Evolutionary conservation across 148 eudicot species (phyloP).

Genomic region (Euryodendron excelsum): DNA sequence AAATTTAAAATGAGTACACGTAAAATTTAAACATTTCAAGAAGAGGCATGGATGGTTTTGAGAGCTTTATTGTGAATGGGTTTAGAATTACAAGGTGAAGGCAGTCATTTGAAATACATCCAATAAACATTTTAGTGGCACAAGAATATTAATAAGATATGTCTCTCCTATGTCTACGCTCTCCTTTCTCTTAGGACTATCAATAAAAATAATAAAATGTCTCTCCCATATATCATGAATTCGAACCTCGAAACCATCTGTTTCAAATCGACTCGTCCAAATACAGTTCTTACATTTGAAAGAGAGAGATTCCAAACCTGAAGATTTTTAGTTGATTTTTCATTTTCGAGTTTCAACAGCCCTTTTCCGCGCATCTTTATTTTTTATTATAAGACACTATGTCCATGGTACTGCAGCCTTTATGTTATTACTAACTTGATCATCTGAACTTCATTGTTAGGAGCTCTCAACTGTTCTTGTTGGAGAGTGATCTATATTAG

Average conservation of each 20-base stretch:
- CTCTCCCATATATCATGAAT: background rate
- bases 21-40: background rate
- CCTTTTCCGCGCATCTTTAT: no score
- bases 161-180: background rate
- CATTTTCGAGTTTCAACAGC: background rate
- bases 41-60: background rate
- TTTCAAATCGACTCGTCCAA: background rate
- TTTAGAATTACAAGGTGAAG: background rate
- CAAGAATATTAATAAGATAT: background rate
- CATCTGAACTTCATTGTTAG: background rate
- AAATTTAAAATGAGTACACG: no score
- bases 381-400: no score
- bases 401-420: background rate
- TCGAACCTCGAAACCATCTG: background rate
- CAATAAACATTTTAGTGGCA: background rate
- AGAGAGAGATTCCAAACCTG: background rate
- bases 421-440: background rate
- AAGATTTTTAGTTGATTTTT: background rate
- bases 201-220: background rate
- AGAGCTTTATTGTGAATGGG: background rate
- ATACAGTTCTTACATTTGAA: background rate
- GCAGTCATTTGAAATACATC: background rate
- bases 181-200: background rate
- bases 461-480: background rate
- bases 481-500: background rate